phyloP scores from a whole-genome alignment of 2,329 filamentous ascomycete genomes.

The Paracamarosporium sp. region DNA sequence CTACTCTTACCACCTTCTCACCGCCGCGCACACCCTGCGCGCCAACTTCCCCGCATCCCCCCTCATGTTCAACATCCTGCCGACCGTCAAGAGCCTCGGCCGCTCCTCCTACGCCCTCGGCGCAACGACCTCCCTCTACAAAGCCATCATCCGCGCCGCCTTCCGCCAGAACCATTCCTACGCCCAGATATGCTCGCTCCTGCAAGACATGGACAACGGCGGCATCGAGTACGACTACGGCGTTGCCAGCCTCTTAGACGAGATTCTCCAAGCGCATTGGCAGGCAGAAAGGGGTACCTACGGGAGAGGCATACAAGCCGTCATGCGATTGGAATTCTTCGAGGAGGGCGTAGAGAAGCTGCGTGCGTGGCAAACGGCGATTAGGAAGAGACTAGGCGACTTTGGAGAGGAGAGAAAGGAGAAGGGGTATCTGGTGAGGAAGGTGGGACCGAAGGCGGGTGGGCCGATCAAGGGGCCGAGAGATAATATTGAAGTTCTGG shows the following conservation, averaged over 20 bases:
- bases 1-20: conserved; percentile 67
- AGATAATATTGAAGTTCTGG: not conserved
- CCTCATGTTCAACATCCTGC: conserved; percentile 67
- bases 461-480: not conserved
- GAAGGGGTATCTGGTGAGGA: conserved; percentile 1
- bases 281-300: conserved; percentile 28
- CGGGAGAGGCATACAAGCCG: conserved; percentile 33
- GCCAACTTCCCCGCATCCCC: conserved; percentile 66
- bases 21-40: conserved; percentile 64
- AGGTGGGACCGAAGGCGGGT: not conserved
- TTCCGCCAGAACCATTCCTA: conserved; percentile 69
- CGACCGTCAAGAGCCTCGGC: conserved; percentile 71
- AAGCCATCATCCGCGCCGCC: conserved; percentile 67
- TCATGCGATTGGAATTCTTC: conserved; percentile 47
- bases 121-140: conserved; percentile 73
- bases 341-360: conserved; percentile 38
- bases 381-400: conserved; percentile 36
- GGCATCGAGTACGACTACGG: conserved; percentile 64
- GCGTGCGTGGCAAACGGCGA: conserved; percentile 34
- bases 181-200: conserved; percentile 59
- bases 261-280: conserved; percentile 37
- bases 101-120: conserved; percentile 75
- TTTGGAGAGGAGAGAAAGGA: conserved; percentile 19
- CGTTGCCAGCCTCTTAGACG: conserved; percentile 51
- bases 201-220: conserved; percentile 71